phyloP scores from a whole-genome alignment of 768 basidiomycete species.

The Boletales sp. region DNA sequence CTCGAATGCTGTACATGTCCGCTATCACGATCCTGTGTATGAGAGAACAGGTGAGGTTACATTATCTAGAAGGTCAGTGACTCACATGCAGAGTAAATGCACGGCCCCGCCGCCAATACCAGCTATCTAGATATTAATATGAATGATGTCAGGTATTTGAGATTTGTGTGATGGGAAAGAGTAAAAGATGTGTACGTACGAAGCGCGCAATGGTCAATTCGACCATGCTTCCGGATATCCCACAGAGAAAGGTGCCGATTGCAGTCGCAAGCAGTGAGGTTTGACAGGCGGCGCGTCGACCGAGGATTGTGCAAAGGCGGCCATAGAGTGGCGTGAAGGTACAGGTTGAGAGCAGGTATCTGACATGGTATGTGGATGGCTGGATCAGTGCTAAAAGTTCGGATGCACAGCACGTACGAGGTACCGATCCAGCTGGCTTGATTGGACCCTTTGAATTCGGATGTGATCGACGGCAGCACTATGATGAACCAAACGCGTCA shows the following conservation, averaged over 20 bases:
- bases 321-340: conserved; percentile 82
- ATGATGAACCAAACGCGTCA: not conserved
- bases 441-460: conserved; percentile 24
- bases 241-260: conserved; percentile 62
- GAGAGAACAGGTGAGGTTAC: not conserved
- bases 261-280: conserved; percentile 56
- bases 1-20: conserved; percentile 19
- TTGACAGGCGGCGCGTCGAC: conserved; percentile 64
- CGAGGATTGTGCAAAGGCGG: conserved; percentile 69
- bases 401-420: conserved; percentile 9
- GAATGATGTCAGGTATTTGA: no score
- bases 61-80: not conserved
- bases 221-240: conserved; percentile 62
- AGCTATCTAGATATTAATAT: conserved; percentile 10
- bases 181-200: conserved; percentile 37
- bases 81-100: conserved; percentile 19
- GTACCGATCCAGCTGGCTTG: conserved; percentile 29
- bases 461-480: conserved; percentile 19
- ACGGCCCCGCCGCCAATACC: conserved; percentile 21
- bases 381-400: not conserved
- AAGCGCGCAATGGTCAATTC: conserved; percentile 67
- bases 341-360: conserved; percentile 68
- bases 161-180: no score
- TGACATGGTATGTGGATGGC: not conserved
- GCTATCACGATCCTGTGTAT: conserved; percentile 19